Base-by-base conservation (phyloP, 345 rosid species). In the Angophora floribunda region DNA sequence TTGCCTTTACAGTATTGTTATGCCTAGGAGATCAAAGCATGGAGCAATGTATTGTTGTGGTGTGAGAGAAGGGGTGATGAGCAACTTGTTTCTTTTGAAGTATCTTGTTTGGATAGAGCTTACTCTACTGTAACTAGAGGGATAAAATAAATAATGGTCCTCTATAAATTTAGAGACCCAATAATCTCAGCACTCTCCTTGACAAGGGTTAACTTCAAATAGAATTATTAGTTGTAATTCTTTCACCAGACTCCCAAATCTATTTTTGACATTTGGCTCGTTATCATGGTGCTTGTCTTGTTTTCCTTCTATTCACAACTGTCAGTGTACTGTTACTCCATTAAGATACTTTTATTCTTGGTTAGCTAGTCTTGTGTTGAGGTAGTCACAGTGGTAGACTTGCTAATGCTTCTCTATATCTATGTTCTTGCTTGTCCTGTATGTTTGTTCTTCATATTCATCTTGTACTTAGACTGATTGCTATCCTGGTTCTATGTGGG, bases 401-500 rank as follows among this genome's bases (percentile, higher is more conserved):
- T 17, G 61, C 6, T 55, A 49, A 52, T 32, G 47, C 30, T 7
- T 26, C 44, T 75, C 13, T 36, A 10, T 88, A 17, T 52, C 26
- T 49, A 36, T 6, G 52, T 86, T 12, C 85, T 28, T 82, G 52
- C 82, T 59, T 63, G 79, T 67, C 45, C 28, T 4, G 41, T 36
- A 36, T 36, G 36, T 52, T 49, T 79, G 87, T 85, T 86, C 63
- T 70, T 50, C 13, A 7, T 49, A 1, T 49, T 75, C 85, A 50
- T 26, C 86, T 8, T 80, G 52, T 63, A 90, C 88, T 65, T 32
- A 52, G 89, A 89, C 53, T 92, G 86, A 89, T 88, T 52, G 55
- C 85, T 89, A 78, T 78, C 90, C 65, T 78, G 86, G 86, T 90
- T 89, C 87, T 89, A 44, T 92, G 89, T 53, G 86, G 89, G 86